These are phyloP conservation scores for Podospora comata DNA, from an alignment of 495 filamentous ascomycete genomes.

Conservation along the genomic window DNA sequence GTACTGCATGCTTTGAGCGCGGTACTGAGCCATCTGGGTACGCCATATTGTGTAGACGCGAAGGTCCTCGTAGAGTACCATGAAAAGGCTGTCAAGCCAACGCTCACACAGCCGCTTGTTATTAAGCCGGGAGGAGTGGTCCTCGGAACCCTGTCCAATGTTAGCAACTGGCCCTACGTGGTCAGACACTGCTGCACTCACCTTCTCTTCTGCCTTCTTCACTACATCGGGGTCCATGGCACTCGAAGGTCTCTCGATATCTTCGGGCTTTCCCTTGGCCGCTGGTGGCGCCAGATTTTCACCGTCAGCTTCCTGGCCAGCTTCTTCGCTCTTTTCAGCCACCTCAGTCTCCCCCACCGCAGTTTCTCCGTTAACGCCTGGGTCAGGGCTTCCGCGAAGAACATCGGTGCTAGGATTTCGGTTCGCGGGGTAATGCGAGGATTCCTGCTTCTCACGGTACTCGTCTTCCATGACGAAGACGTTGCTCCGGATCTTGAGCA, in stretches of 20 bases:
- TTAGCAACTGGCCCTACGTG: slow-evolving; percentile 16
- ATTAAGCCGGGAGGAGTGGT: slow-evolving; percentile 68
- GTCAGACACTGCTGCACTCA: slow-evolving; percentile 39
- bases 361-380: slow-evolving; percentile 59
- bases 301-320: slow-evolving; percentile 23
- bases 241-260: slow-evolving; percentile 76
- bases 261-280: slow-evolving; percentile 40
- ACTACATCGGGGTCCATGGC: slow-evolving; percentile 77
- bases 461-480: slow-evolving; percentile 99
- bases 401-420: slow-evolving; percentile 74
- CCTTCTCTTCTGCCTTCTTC: slow-evolving; percentile 81
- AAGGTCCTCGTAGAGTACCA: slow-evolving; percentile 97
- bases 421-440: slow-evolving; percentile 48
- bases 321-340: slow-evolving; percentile 40
- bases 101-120: slow-evolving; percentile 96
- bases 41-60: slow-evolving; percentile 99
- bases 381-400: slow-evolving; percentile 62
- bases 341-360: slow-evolving; percentile 44
- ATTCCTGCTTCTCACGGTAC: slow-evolving; percentile 84
- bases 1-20: slow-evolving; percentile 85
- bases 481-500: slow-evolving; percentile 87
- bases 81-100: slow-evolving; percentile 98
- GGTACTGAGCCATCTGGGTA: slow-evolving; percentile 90
- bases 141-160: slow-evolving; percentile 36
- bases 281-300: slow-evolving; percentile 35